phyloP scores from a whole-genome alignment of 1,139 yeast genomes.

The Lizanozyma gosingica region DNA sequence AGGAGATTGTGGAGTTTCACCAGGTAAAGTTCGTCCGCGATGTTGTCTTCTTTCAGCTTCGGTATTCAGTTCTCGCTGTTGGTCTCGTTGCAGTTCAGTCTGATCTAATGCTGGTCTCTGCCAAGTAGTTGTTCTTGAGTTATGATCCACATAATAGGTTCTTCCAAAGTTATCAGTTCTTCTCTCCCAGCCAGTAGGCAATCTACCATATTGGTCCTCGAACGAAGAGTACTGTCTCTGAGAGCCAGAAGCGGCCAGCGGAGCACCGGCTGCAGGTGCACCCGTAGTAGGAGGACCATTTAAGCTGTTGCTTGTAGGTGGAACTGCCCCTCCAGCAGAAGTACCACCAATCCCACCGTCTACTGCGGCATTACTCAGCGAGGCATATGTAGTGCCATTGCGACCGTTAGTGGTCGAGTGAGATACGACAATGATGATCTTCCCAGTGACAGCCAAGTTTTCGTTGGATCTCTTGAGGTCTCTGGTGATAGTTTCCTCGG shows the following conservation, averaged over 20 bases:
- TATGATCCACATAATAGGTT: slow-evolving; percentile 96
- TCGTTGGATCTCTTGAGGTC: slow-evolving; percentile 90
- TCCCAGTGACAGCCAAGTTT: slow-evolving; percentile 85
- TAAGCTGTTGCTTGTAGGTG: slow-evolving; percentile 14
- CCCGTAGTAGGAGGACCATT: slow-evolving; percentile 17
- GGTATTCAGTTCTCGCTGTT: slow-evolving; percentile 49
- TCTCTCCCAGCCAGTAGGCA: slow-evolving; percentile 99
- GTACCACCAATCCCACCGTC: slow-evolving; percentile 6
- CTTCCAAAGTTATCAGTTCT: slow-evolving; percentile 96
- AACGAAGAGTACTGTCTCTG: slow-evolving; percentile 77
- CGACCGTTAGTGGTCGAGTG: slow-evolving; percentile 21
- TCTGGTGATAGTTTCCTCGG: slow-evolving; percentile 85
- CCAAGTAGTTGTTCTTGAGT: slow-evolving; percentile 97
- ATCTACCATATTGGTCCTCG: slow-evolving; percentile 92
- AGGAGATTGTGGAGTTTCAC: slow-evolving; percentile 43
- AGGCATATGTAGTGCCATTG: slow-evolving; percentile 12
- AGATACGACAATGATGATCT: slow-evolving; percentile 70
- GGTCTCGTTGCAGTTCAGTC: slow-evolving; percentile 57
- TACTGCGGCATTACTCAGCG: slow-evolving; percentile 9
- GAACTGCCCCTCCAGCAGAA: slow-evolving; percentile 6
- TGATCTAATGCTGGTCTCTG: slow-evolving; percentile 81
- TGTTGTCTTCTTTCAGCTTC: slow-evolving; percentile 89
- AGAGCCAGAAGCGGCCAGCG: slow-evolving; percentile 9
- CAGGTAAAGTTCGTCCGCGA: slow-evolving; percentile 85
- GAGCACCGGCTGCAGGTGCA: slow-evolving; percentile 12